A percentile compares a stretch with the other conserved stretches of the same genome.
Evolutionary conservation across 176 grass and related monocot species (phyloP).

Genomic region (Phyllostachys edulis): DNA sequence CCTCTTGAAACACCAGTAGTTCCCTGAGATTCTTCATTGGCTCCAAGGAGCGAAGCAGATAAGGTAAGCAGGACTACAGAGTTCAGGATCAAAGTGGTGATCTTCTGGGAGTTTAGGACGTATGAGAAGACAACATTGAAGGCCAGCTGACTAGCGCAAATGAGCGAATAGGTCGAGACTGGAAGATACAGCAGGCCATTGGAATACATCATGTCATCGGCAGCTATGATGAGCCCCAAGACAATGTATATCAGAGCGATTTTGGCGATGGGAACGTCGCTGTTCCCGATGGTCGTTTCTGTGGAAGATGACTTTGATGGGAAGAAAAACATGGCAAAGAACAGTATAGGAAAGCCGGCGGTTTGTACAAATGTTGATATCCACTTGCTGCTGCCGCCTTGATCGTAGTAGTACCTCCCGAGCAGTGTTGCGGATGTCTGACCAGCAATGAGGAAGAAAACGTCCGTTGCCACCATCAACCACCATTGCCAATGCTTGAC

Average conservation of each 20-base stretch:
- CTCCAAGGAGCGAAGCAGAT: constrained; percentile 58
- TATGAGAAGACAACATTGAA: constrained; percentile 77
- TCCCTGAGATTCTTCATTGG: constrained; percentile 36
- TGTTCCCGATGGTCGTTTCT: background rate
- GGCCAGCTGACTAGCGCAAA: constrained; percentile 75
- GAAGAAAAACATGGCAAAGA: constrained; percentile 51
- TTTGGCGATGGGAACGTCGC: constrained; percentile 28
- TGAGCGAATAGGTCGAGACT: constrained; percentile 68
- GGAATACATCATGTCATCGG: constrained; percentile 76
- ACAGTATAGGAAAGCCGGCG: constrained; percentile 61
- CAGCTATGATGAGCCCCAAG: constrained; percentile 66
- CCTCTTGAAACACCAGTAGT: constrained; percentile 1
- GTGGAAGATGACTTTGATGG: background rate
- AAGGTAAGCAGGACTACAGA: constrained; percentile 69
- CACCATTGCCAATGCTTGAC: constrained; percentile 44
- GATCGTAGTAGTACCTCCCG: constrained; percentile 77
- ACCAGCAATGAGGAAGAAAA: constrained; percentile 56
- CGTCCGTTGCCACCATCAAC: constrained; percentile 44
- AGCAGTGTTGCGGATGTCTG: constrained; percentile 62
- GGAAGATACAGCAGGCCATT: constrained; percentile 62
- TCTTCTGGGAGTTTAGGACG: constrained; percentile 71
- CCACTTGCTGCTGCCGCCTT: constrained; percentile 84
- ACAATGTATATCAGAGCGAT: constrained; percentile 47
- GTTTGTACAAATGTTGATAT: constrained; percentile 61
- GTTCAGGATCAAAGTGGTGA: constrained; percentile 63